A percentile compares a stretch with the other conserved stretches of the same genome.
phyloP scores from a whole-genome alignment of 208 protist genomes.

The Trypanosoma platydactyli region DNA sequence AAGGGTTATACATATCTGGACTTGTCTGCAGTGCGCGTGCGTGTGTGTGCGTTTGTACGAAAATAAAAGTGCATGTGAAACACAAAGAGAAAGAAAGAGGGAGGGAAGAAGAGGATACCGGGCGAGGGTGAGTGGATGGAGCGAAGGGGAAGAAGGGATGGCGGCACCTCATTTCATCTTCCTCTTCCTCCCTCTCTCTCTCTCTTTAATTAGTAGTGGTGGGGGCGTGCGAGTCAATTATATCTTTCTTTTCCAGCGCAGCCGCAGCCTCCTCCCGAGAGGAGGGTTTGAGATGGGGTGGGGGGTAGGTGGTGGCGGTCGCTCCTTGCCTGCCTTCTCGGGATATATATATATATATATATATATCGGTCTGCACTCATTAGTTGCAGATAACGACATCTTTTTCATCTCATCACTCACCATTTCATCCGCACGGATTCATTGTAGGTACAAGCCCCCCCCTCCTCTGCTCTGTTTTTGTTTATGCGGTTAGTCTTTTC shows the following conservation, averaged over 20 bases:
- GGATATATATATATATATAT: constrained; percentile 24
- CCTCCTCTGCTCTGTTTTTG: constrained; percentile 7
- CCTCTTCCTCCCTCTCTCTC: too few species aligned
- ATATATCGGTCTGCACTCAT: constrained; percentile 11
- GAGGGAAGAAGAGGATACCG: constrained; percentile 18
- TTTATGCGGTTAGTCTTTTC: too few species aligned
- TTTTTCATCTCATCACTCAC: background rate
- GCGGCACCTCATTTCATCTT: too few species aligned
- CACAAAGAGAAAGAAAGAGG: constrained; percentile 13
- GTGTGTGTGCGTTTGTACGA: constrained; percentile 4
- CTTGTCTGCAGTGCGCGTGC: background rate
- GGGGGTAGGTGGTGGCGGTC: too few species aligned
- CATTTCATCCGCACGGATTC: constrained; percentile 10
- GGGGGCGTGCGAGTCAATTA: too few species aligned
- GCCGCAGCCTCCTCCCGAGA: too few species aligned
- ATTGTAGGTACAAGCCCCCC: background rate
- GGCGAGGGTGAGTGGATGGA: background rate
- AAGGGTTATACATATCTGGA: too few species aligned
- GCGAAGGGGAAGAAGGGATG: background rate
- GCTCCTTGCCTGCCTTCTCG: too few species aligned
- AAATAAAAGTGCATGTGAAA: constrained; percentile 8
- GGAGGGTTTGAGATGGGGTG: background rate
- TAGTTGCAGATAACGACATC: background rate
- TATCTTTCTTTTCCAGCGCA: too few species aligned
- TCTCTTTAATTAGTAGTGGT: too few species aligned